Conservation (phyloP, 257 asterid species). For the Penstemon newberryi region DNA sequence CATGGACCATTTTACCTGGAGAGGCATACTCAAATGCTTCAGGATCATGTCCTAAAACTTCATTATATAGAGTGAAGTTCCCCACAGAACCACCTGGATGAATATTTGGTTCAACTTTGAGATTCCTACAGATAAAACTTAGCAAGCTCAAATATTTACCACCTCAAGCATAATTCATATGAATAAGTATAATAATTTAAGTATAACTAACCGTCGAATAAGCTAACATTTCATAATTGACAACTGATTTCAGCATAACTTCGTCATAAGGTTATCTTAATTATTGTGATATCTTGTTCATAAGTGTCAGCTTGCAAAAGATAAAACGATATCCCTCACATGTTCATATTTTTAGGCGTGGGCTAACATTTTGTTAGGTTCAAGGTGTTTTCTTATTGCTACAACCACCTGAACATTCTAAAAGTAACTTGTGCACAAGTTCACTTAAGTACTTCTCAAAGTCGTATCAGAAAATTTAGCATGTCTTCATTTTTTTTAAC, state of each 20-base stretch:
- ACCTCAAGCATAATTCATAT: constrained; percentile 20
- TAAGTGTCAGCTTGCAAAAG: constrained; percentile 15
- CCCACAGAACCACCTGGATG: constrained; percentile 47
- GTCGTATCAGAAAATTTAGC: too few species aligned
- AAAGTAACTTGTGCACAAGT: neutral
- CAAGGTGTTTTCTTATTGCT: neutral
- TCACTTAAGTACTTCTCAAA: too few species aligned
- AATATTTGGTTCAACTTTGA: constrained; percentile 60
- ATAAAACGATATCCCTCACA: constrained; percentile 1
- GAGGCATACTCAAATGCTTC: constrained; percentile 54
- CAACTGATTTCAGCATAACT: constrained; percentile 17
- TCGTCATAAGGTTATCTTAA: neutral
- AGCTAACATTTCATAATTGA: neutral
- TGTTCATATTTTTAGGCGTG: neutral
- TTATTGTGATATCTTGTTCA: constrained; percentile 10
- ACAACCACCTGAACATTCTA: neutral
- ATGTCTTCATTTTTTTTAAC: too few species aligned
- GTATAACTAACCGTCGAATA: constrained; percentile 1
- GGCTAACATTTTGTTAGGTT: constrained; percentile 1
- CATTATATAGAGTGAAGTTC: constrained; percentile 55
- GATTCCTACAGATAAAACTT: constrained; percentile 58
- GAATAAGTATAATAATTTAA: constrained; percentile 17
- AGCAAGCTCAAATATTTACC: constrained; percentile 26
- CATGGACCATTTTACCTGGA: constrained; percentile 70
- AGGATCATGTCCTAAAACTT: constrained; percentile 67